Conservation (phyloP, 495 filamentous ascomycete species). For the Podospora anserina region DNA sequence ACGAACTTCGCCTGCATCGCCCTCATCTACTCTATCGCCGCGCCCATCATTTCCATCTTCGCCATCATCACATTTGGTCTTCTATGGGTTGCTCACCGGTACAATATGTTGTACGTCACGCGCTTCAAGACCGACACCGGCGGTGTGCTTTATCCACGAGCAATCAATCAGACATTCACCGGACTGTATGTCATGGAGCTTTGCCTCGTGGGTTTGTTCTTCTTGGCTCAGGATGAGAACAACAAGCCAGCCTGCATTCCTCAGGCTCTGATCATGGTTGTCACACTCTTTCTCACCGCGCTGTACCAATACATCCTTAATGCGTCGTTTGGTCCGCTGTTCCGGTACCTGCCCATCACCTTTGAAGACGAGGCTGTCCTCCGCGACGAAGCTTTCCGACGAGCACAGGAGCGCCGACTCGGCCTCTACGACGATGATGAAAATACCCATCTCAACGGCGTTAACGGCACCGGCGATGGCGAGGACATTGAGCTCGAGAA, state of each 20-base stretch:
- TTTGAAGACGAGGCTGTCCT: slow-evolving; percentile 90
- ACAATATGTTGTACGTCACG: slow-evolving; percentile 94
- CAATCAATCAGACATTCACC: slow-evolving; percentile 94
- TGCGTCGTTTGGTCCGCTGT: slow-evolving; percentile 77
- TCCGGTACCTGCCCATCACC: slow-evolving; percentile 89
- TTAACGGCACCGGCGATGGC: slow-evolving; percentile 20
- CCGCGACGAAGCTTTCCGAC: slow-evolving; percentile 82
- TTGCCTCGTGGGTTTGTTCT: slow-evolving; percentile 86
- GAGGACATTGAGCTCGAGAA: slow-evolving; percentile 59
- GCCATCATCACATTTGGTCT: slow-evolving; percentile 90
- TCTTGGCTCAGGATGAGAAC: slow-evolving; percentile 66
- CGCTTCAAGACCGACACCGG: slow-evolving; percentile 91
- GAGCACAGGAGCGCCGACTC: slow-evolving; percentile 63
- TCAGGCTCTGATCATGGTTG: slow-evolving; percentile 88
- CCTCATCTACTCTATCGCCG: slow-evolving; percentile 85
- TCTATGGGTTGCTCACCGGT: slow-evolving; percentile 94
- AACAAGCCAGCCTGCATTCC: slow-evolving; percentile 63
- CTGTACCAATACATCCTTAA: slow-evolving; percentile 82
- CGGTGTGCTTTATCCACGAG: slow-evolving; percentile 85
- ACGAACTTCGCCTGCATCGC: slow-evolving; percentile 94
- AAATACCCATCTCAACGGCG: slow-evolving; percentile 6
- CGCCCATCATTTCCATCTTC: slow-evolving; percentile 89
- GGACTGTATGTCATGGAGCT: slow-evolving; percentile 95
- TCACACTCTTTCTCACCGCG: slow-evolving; percentile 65
- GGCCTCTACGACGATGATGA: slow-evolving; percentile 52